Percentiles rank a stretch among this genome's conserved stretches.
Conservation (phyloP, 176 grass and related monocot species). For the Otatea glauca region DNA sequence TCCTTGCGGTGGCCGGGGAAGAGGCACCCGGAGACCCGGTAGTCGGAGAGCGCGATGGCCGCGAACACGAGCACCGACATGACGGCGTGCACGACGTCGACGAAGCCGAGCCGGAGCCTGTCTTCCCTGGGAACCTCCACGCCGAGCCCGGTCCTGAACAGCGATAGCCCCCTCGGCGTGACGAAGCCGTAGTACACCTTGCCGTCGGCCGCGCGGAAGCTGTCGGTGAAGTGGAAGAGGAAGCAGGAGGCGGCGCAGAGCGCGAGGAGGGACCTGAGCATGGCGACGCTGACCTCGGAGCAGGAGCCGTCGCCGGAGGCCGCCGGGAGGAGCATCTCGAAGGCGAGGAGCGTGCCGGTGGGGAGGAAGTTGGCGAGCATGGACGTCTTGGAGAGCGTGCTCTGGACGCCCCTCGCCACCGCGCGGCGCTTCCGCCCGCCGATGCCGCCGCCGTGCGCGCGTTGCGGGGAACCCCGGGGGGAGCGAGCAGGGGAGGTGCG, state of each 20-base stretch:
- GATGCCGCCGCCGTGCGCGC: not conserved
- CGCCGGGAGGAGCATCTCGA: constrained; percentile 63
- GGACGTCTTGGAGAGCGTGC: constrained; percentile 63
- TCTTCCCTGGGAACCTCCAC: constrained; percentile 67
- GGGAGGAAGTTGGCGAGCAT: constrained; percentile 81
- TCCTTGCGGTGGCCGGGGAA: constrained; percentile 57
- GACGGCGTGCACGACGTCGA: constrained; percentile 58
- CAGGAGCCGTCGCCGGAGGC: constrained; percentile 58
- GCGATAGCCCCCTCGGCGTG: constrained; percentile 56
- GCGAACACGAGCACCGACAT: constrained; percentile 73
- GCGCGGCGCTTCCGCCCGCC: constrained; percentile 29
- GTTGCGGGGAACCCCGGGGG: not conserved
- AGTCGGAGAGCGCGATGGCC: constrained; percentile 55
- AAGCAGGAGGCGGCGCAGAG: constrained; percentile 62
- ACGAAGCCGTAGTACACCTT: constrained; percentile 71
- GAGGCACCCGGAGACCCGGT: constrained; percentile 56
- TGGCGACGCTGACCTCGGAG: constrained; percentile 44
- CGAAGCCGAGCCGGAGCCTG: constrained; percentile 53
- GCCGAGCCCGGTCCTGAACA: constrained; percentile 61
- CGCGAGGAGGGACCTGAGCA: constrained; percentile 57
- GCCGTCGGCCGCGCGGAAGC: constrained; percentile 67
- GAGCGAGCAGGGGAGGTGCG: constrained; percentile 19
- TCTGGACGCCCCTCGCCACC: constrained; percentile 51
- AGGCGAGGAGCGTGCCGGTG: constrained; percentile 63
- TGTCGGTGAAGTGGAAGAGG: constrained; percentile 79